Percentiles rank a stretch among this genome's conserved stretches.
phyloP scores from a whole-genome alignment of 1,139 yeast species.

The Blastobotrys capitulatus region DNA sequence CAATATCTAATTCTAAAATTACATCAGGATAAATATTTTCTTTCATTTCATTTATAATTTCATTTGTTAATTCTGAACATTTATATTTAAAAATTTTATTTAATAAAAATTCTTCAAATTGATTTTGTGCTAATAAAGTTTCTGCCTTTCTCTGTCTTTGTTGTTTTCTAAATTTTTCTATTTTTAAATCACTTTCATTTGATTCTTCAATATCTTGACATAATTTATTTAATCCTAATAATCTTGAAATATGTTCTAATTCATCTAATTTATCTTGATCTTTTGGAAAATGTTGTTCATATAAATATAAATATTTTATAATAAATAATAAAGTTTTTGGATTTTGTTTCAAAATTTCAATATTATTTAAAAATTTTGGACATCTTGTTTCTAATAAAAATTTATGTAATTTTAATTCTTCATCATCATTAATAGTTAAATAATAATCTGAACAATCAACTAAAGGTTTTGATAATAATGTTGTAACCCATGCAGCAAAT shows the following conservation, averaged over 20 bases:
- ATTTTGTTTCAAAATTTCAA: constrained; percentile 26
- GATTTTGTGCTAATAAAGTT: constrained; percentile 22
- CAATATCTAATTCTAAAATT: constrained; percentile 37
- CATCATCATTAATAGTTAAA: constrained; percentile 8
- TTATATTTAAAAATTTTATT: constrained; percentile 33
- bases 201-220: constrained; percentile 31
- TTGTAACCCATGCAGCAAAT: constrained; percentile 63
- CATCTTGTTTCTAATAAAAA: constrained; percentile 40
- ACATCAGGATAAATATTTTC: constrained; percentile 44
- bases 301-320: constrained; percentile 50
- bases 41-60: constrained; percentile 7
- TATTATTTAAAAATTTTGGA: constrained; percentile 24
- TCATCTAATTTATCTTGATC: constrained; percentile 27
- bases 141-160: constrained; percentile 18
- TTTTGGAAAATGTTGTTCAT: constrained; percentile 36
- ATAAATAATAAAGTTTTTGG: constrained; percentile 36
- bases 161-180: constrained; percentile 6
- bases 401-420: constrained; percentile 29
- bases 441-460: constrained; percentile 18
- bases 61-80: constrained; percentile 1
- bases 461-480: constrained; percentile 38
- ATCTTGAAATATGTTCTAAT: constrained; percentile 35
- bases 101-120: constrained; percentile 35
- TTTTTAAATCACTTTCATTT: constrained; percentile 3
- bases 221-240: constrained; percentile 38